phyloP scores from a whole-genome alignment of 2,329 filamentous ascomycete species.

The Verticillium tricorpus region DNA sequence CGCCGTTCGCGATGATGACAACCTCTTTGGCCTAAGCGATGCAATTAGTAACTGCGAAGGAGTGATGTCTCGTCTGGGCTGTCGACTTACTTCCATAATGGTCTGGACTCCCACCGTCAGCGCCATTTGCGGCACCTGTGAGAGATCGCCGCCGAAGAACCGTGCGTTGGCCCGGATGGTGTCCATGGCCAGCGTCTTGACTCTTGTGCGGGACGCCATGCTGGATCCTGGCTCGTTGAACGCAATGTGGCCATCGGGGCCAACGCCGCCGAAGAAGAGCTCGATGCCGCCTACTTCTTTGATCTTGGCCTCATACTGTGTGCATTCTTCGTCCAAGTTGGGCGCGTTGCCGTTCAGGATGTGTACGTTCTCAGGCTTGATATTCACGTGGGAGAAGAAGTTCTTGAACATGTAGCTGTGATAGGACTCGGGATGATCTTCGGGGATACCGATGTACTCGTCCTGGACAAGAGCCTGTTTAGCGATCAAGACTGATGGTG shows the following conservation, averaged over 20 bases:
- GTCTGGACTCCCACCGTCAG: slow-evolving; percentile 33
- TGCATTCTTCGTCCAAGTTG: slow-evolving; percentile 65
- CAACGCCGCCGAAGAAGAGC: slow-evolving; percentile 72
- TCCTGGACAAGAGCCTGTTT: slow-evolving; percentile 44
- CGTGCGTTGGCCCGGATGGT: slow-evolving; percentile 72
- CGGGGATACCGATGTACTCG: slow-evolving; percentile 70
- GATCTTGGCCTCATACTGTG: slow-evolving; percentile 69
- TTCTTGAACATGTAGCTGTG: slow-evolving; percentile 81
- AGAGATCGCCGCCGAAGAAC: slow-evolving; percentile 35
- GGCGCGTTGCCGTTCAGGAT: slow-evolving; percentile 69
- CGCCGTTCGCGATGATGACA: slow-evolving; percentile 68
- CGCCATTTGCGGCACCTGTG: slow-evolving; percentile 16
- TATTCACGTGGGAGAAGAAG: slow-evolving; percentile 72
- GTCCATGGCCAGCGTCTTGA: slow-evolving; percentile 75
- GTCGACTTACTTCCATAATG: slow-evolving; percentile 40
- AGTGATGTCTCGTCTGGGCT: slow-evolving; percentile 55
- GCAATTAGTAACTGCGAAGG: slow-evolving; percentile 51
- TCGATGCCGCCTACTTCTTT: slow-evolving; percentile 66
- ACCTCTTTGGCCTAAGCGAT: slow-evolving; percentile 67
- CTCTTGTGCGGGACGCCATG: slow-evolving; percentile 63
- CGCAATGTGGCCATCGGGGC: slow-evolving; percentile 73
- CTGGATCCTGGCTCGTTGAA: slow-evolving; percentile 79
- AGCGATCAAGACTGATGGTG: slow-evolving; percentile 9
- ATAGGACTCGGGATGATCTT: slow-evolving; percentile 72
- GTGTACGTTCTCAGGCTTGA: slow-evolving; percentile 64